phyloP scores from a whole-genome alignment of 352 stramenopile species.

The Pythium monospermum region DNA sequence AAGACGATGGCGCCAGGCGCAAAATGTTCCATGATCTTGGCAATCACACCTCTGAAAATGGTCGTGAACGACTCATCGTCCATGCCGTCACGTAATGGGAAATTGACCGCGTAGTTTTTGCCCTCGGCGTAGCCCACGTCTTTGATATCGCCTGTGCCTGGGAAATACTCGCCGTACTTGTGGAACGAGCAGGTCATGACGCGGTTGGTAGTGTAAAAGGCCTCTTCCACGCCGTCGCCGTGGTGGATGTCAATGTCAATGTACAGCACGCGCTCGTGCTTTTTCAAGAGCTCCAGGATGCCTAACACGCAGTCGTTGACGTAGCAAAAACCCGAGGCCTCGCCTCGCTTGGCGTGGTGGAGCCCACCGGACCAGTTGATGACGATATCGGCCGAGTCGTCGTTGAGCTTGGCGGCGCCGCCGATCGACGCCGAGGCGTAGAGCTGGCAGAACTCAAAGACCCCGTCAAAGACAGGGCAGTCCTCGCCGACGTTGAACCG shows the following conservation, averaged over 20 bases:
- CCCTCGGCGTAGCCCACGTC: slow-evolving; percentile 86
- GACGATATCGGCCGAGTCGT: slow-evolving; percentile 94
- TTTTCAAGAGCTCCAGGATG: slow-evolving; percentile 98
- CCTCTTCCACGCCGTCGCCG: slow-evolving; percentile 98
- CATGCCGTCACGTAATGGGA: slow-evolving; percentile 98
- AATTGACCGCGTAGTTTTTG: slow-evolving; percentile 99
- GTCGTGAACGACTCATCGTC: slow-evolving; percentile 94
- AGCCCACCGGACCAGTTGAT: slow-evolving; percentile 99
- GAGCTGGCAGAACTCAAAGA: slow-evolving; percentile 99
- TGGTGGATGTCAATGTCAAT: slow-evolving; percentile 99
- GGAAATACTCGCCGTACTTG: slow-evolving; percentile 99
- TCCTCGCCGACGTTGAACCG: slow-evolving; percentile 99
- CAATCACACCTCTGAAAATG: slow-evolving; percentile 91
- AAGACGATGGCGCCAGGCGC: slow-evolving; percentile 95
- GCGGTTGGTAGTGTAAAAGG: slow-evolving; percentile 99
- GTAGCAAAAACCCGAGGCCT: slow-evolving; percentile 99
- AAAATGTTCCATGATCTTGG: slow-evolving; percentile 97
- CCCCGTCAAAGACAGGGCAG: slow-evolving; percentile 98
- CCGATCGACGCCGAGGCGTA: slow-evolving; percentile 97
- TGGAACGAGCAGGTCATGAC: slow-evolving; percentile 99
- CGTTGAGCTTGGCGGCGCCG: slow-evolving; percentile 95
- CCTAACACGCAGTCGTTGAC: slow-evolving; percentile 99
- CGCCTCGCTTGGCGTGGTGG: slow-evolving; percentile 98
- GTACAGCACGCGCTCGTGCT: slow-evolving; percentile 96
- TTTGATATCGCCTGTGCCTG: slow-evolving; percentile 90